Conservation (phyloP, 768 basidiomycete species). For the Kwoniella dendrophila region DNA sequence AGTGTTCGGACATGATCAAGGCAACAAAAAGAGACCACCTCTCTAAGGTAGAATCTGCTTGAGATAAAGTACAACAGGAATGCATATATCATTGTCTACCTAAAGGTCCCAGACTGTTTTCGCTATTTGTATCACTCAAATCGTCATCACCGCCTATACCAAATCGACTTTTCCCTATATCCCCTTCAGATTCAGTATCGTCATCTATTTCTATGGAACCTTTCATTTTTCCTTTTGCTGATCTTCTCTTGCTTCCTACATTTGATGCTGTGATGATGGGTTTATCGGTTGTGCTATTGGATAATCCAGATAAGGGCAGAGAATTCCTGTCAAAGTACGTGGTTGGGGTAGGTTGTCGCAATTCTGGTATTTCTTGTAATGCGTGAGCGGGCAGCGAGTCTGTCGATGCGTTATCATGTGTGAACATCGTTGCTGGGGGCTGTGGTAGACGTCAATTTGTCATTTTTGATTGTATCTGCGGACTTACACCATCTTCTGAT, state of each 20-base stretch:
- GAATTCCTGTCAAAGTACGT: slow-evolving; percentile 3
- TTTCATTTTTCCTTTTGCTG: not conserved
- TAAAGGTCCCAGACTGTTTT: slow-evolving; percentile 4
- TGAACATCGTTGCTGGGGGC: slow-evolving; percentile 42
- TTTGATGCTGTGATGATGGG: not conserved
- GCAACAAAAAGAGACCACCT: too few species aligned
- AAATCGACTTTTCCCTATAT: not conserved
- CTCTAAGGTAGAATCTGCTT: too few species aligned
- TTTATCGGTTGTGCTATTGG: not conserved
- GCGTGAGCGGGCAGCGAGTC: slow-evolving; percentile 41
- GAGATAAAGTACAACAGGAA: not conserved
- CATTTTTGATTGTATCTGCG: not conserved
- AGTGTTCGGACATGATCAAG: too few species aligned
- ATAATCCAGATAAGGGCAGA: not conserved
- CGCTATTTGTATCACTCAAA: slow-evolving; percentile 3
- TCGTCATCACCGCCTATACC: slow-evolving; percentile 9
- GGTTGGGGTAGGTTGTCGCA: slow-evolving; percentile 12
- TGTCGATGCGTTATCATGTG: slow-evolving; percentile 43
- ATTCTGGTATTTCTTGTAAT: slow-evolving; percentile 28
- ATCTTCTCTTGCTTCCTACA: not conserved
- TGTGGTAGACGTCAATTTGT: slow-evolving; percentile 6
- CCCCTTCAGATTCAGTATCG: not conserved
- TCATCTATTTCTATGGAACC: slow-evolving; percentile 8
- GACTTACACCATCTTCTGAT: slow-evolving; percentile 22
- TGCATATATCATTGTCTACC: slow-evolving; percentile 1